Percentiles rank a stretch among this genome's conserved stretches.
Conservation (phyloP, 495 filamentous ascomycete genomes). For the Podospora conica region DNA sequence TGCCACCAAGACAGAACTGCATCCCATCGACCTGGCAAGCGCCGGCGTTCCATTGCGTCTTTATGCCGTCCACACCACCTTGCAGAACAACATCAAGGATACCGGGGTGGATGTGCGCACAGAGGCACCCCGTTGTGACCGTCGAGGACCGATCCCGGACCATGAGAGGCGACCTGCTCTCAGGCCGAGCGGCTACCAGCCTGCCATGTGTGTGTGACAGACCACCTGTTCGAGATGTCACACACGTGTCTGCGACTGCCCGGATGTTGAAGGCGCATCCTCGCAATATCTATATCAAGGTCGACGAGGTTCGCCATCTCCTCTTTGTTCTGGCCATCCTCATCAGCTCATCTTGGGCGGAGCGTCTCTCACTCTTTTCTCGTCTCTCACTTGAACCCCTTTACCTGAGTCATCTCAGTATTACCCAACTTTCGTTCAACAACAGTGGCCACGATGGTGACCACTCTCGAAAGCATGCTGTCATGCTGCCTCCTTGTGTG, state of each 20-base stretch:
- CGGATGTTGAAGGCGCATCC: constrained; percentile 3
- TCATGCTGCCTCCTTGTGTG: constrained; percentile 11
- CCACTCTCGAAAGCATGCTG: constrained; percentile 1
- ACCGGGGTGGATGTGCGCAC: not conserved
- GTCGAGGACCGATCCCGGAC: not conserved
- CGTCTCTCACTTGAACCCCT: not conserved
- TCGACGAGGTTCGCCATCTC: not conserved
- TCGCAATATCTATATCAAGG: constrained; percentile 10
- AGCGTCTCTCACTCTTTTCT: not conserved
- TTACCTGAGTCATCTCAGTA: not conserved
- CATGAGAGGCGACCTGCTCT: not conserved
- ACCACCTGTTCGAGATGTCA: constrained; percentile 8
- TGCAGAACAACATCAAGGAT: not conserved
- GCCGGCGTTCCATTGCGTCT: constrained; percentile 8
- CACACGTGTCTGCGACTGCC: constrained; percentile 7
- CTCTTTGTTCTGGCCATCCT: not conserved
- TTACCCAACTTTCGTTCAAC: not conserved
- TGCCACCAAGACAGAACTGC: not conserved
- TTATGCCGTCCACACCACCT: not conserved
- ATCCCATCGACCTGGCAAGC: not conserved
- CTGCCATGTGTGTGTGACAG: constrained; percentile 6
- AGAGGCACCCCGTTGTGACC: constrained; percentile 3
- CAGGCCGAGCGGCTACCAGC: not conserved
- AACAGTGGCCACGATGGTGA: not conserved
- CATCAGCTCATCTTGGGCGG: not conserved